Conservation (phyloP, 495 filamentous ascomycete genomes). For the Aspergillus olivimuriae region DNA sequence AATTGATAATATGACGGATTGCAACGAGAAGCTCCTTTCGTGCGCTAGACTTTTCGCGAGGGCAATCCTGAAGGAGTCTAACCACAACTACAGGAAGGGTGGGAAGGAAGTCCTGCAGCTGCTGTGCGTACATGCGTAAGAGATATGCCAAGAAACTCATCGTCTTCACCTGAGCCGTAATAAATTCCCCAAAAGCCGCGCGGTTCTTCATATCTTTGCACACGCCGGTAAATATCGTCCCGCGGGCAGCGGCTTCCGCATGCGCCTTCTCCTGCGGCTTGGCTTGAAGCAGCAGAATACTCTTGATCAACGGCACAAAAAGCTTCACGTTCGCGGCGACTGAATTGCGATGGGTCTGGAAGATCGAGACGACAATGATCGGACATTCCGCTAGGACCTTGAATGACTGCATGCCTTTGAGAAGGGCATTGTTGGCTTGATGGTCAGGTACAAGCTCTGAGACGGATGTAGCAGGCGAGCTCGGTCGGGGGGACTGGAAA, state of each 20-base stretch:
- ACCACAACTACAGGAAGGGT: conserved; percentile 87
- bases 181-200: conserved; percentile 93
- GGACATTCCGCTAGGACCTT: conserved; percentile 97
- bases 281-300: conserved; percentile 81
- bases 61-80: conserved; percentile 86
- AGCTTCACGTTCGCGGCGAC: conserved; percentile 81
- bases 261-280: conserved; percentile 92
- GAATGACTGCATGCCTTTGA: conserved; percentile 96
- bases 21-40: conserved; percentile 94
- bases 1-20: conserved; percentile 98
- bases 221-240: conserved; percentile 83
- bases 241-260: conserved; percentile 65
- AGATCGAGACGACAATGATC: conserved; percentile 97
- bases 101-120: conserved; percentile 83
- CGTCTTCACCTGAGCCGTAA: conserved; percentile 97
- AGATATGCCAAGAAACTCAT: conserved; percentile 98
- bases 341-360: conserved; percentile 78
- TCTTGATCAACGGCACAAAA: conserved; percentile 92
- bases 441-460: conserved; percentile 74
- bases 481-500: conserved; percentile 81
- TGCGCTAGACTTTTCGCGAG: conserved; percentile 84
- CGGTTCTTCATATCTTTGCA: conserved; percentile 91
- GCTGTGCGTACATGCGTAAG: conserved; percentile 77
- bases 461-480: conserved; percentile 75
- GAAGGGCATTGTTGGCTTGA: conserved; percentile 69